Percentiles rank a stretch among this genome's conserved stretches.
Evolutionary conservation across 1,284 basidiomycete genomes (phyloP).

Genomic region (Heliocybe sulcata): DNA sequence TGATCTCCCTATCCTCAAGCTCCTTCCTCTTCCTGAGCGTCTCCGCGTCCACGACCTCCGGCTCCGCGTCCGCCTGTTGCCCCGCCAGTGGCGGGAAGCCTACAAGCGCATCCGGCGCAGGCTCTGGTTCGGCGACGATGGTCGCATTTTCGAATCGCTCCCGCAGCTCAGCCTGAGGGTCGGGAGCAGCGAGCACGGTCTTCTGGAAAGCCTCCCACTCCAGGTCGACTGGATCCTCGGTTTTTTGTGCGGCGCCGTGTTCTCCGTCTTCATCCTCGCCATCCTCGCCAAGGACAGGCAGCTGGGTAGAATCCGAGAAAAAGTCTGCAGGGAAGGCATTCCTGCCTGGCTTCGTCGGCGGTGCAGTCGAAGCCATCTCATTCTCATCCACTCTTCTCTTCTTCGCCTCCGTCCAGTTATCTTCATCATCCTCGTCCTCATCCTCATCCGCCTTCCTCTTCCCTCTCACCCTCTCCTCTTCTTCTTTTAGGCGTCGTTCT

Average conservation of each 20-base stretch:
- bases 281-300: conserved; percentile 37
- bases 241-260: conserved; percentile 11
- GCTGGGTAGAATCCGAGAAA: conserved; percentile 69
- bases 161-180: conserved; percentile 18
- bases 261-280: conserved; percentile 17
- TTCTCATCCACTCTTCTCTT: conserved; percentile 7
- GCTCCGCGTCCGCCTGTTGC: conserved; percentile 14
- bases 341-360: conserved; percentile 7
- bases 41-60: conserved; percentile 32
- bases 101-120: conserved; percentile 35
- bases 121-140: conserved; percentile 57
- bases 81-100: conserved; percentile 41
- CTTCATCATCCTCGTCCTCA: conserved; percentile 26
- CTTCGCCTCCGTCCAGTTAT: conserved; percentile 12
- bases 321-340: conserved; percentile 58
- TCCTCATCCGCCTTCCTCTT: conserved; percentile 38
- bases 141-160: conserved; percentile 65
- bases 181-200: conserved; percentile 36
- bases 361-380: conserved; percentile 11
- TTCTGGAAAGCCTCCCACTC: conserved; percentile 69
- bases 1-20: conserved; percentile 69
- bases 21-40: conserved; percentile 39
- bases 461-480: conserved; percentile 15
- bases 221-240: conserved; percentile 37
- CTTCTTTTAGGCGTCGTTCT: conserved; percentile 21